phyloP scores from a whole-genome alignment of 306 rosid genomes.

The Cucumis hystrix region DNA sequence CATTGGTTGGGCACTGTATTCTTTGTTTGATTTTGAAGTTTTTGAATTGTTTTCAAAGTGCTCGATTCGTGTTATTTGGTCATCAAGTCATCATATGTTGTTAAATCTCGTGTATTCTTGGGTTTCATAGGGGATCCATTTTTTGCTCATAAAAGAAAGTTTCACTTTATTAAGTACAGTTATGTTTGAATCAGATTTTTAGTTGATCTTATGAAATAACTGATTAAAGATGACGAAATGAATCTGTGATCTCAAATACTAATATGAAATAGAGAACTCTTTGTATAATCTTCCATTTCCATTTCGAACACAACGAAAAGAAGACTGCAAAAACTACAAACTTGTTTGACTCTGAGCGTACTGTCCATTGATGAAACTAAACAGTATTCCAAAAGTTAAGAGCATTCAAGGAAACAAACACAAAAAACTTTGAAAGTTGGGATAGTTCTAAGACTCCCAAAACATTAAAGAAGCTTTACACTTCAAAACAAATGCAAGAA shows the following conservation, averaged over 20 bases:
- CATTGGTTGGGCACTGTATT: neutral
- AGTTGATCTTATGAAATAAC: neutral
- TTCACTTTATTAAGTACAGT: neutral
- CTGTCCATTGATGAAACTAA: neutral
- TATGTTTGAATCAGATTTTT: neutral
- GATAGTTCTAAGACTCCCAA: conserved; percentile 30
- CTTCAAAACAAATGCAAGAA: conserved; percentile 69
- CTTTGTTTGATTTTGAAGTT: neutral
- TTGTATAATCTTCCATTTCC: neutral
- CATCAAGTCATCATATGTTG: neutral
- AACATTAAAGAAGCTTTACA: conserved; percentile 38
- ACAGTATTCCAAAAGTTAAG: neutral
- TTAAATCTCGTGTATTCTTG: neutral
- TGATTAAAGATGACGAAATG: neutral
- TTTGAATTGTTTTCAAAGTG: neutral
- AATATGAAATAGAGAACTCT: neutral
- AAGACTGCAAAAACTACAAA: neutral
- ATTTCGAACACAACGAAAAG: neutral
- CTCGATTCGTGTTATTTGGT: neutral
- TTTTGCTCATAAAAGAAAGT: neutral
- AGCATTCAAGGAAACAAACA: neutral
- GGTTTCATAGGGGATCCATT: neutral
- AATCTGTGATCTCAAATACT: neutral
- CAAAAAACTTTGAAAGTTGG: conserved; percentile 1
- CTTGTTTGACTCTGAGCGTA: neutral